Percentiles rank a stretch among this genome's conserved stretches.
These are phyloP conservation scores for Zygnema cylindricum DNA, from an alignment of 139 green algal genomes.

Conservation along the genomic window DNA sequence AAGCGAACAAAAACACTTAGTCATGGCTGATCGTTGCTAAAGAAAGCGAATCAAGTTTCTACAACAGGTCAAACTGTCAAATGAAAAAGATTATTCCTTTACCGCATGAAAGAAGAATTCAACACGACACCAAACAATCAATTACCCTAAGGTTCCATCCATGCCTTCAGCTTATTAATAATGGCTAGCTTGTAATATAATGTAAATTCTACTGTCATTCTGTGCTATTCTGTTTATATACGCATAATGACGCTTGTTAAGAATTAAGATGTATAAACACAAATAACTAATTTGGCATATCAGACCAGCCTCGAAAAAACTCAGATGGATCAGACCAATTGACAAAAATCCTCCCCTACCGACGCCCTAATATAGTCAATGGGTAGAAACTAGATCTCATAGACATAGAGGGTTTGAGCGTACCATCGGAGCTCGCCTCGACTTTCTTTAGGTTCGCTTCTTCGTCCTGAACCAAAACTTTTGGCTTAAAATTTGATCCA, in stretches of 20 bases:
- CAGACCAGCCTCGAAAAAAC: not conserved
- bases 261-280: not conserved
- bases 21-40: not conserved
- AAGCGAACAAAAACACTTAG: not conserved
- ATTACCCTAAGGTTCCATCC: not conserved
- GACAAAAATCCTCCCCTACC: too few relatives aligned
- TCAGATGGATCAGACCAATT: too few relatives aligned
- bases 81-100: too few relatives aligned
- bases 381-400: not conserved
- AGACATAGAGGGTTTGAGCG: not conserved
- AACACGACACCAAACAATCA: not conserved
- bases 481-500: not conserved
- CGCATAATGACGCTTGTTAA: not conserved
- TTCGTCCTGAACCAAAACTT: constrained; percentile 3
- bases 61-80: too few relatives aligned
- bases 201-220: too few relatives aligned
- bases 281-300: not conserved
- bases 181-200: too few relatives aligned
- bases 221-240: not conserved
- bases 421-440: not conserved
- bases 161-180: too few relatives aligned
- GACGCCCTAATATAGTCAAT: not conserved
- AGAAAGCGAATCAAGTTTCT: not conserved
- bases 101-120: not conserved
- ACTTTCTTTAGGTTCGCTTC: not conserved